Percentiles rank a stretch among this genome's conserved stretches.
phyloP scores from a whole-genome alignment of 2,329 filamentous ascomycete species.

The Clarireedia paspali region DNA sequence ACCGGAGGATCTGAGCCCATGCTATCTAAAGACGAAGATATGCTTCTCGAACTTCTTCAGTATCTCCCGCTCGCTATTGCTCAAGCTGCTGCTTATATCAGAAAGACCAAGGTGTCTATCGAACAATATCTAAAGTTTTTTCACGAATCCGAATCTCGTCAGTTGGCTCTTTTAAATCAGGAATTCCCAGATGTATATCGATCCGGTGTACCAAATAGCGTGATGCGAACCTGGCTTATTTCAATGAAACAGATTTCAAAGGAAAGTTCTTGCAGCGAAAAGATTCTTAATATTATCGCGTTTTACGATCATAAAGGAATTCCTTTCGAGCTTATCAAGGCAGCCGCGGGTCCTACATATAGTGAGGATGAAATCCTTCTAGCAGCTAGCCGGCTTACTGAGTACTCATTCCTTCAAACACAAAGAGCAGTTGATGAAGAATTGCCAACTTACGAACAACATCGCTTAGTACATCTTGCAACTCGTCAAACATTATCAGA shows the following conservation, averaged over 20 bases:
- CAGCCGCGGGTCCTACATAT: constrained; percentile 13
- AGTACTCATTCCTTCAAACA: constrained; percentile 31
- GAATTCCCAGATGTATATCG: constrained; percentile 26
- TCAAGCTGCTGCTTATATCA: too few species aligned
- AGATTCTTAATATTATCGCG: constrained; percentile 28
- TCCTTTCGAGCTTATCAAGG: constrained; percentile 22
- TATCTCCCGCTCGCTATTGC: too few species aligned
- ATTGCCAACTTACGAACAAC: background rate
- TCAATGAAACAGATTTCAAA: constrained; percentile 29
- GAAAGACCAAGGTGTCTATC: too few species aligned
- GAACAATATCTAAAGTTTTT: constrained; percentile 10
- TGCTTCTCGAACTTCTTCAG: too few species aligned
- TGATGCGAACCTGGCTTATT: constrained; percentile 30
- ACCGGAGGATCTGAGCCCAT: too few species aligned
- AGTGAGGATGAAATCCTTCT: constrained; percentile 11
- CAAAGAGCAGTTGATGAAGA: background rate
- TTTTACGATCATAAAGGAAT: constrained; percentile 31
- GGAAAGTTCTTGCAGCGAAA: constrained; percentile 25
- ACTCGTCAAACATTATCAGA: background rate
- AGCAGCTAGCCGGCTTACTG: constrained; percentile 25
- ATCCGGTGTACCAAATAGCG: constrained; percentile 27
- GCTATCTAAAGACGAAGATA: too few species aligned
- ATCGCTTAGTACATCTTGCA: background rate
- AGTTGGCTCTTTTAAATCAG: constrained; percentile 18
- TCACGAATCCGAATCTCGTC: constrained; percentile 15